Percentiles rank a stretch among this genome's conserved stretches.
These are phyloP conservation scores for Xenosphaeropsis pyriputrescens DNA, from an alignment of 2,329 filamentous ascomycete species.

Conservation along the genomic window DNA sequence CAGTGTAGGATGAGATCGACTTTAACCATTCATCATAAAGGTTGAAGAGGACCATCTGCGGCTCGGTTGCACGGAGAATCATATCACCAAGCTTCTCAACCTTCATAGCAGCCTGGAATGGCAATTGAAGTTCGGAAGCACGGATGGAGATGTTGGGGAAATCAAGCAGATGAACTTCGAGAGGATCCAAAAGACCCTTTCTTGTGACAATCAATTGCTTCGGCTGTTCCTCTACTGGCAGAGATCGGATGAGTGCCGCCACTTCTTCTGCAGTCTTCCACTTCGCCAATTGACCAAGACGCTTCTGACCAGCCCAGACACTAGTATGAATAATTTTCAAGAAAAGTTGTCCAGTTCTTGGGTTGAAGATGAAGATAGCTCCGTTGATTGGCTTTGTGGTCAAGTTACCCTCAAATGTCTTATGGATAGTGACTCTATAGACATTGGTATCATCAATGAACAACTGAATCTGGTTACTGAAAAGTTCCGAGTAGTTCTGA, in stretches of 20 bases:
- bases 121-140: slow-evolving; percentile 88
- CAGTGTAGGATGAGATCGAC: slow-evolving; percentile 95
- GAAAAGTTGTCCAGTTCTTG: slow-evolving; percentile 94
- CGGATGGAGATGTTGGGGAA: slow-evolving; percentile 99
- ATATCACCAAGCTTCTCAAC: slow-evolving; percentile 98
- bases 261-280: slow-evolving; percentile 99
- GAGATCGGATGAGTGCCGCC: slow-evolving; percentile 83
- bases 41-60: slow-evolving; percentile 99
- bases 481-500: slow-evolving; percentile 97
- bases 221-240: slow-evolving; percentile 95
- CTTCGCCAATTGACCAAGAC: slow-evolving; percentile 93
- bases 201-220: slow-evolving; percentile 97
- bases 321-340: slow-evolving; percentile 99
- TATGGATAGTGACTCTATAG: slow-evolving; percentile 98
- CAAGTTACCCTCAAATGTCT: slow-evolving; percentile 97
- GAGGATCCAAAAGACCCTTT: slow-evolving; percentile 90
- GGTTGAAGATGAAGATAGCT: slow-evolving; percentile 99
- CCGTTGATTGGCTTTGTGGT: slow-evolving; percentile 99
- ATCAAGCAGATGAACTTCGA: slow-evolving; percentile 93
- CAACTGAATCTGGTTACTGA: slow-evolving; percentile 96
- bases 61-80: slow-evolving; percentile 93
- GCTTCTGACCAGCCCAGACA: slow-evolving; percentile 98
- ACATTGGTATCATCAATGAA: slow-evolving; percentile 99
- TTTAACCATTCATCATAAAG: slow-evolving; percentile 98
- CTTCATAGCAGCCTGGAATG: slow-evolving; percentile 99